Percentiles rank a stretch among this genome's conserved stretches.
These are phyloP conservation scores for Pythium folliculosum DNA, from an alignment of 352 stramenopile genomes.

Conservation along the genomic window DNA sequence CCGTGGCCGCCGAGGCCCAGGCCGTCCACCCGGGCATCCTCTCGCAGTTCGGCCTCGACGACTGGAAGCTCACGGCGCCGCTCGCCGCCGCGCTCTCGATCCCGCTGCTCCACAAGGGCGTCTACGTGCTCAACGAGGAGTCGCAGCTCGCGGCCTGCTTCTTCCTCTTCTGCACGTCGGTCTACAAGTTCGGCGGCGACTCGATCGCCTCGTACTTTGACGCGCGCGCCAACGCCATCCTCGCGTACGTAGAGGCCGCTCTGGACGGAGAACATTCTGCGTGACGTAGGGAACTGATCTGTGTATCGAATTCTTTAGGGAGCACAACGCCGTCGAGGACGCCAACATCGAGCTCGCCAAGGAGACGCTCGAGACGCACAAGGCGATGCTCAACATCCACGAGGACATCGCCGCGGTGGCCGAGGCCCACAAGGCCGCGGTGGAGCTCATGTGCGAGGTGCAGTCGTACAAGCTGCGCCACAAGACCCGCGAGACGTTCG, in stretches of 20 bases:
- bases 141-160: slow-evolving; percentile 85
- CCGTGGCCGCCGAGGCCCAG: slow-evolving; percentile 29
- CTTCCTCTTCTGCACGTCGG: slow-evolving; percentile 80
- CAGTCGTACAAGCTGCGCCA: slow-evolving; percentile 85
- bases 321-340: slow-evolving; percentile 86
- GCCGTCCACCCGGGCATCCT: slow-evolving; percentile 52
- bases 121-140: slow-evolving; percentile 88
- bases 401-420: slow-evolving; percentile 80
- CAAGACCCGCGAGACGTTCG: slow-evolving; percentile 87
- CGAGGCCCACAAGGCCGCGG: slow-evolving; percentile 79
- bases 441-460: slow-evolving; percentile 83
- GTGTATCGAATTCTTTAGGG: slow-evolving; percentile 32
- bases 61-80: slow-evolving; percentile 85
- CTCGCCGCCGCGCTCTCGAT: slow-evolving; percentile 74
- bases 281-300: too few species aligned
- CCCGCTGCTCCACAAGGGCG: slow-evolving; percentile 78
- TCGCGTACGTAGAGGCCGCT: slow-evolving; percentile 70
- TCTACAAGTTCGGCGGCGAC: slow-evolving; percentile 86
- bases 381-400: slow-evolving; percentile 83
- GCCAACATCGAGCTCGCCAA: slow-evolving; percentile 82
- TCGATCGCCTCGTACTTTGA: slow-evolving; percentile 88
- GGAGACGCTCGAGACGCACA: slow-evolving; percentile 82
- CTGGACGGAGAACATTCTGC: too few species aligned
- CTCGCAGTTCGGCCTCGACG: slow-evolving; percentile 65
- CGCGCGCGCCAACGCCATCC: slow-evolving; percentile 68